phyloP scores from a whole-genome alignment of 345 rosid genomes.

The Ceriops tagal region DNA sequence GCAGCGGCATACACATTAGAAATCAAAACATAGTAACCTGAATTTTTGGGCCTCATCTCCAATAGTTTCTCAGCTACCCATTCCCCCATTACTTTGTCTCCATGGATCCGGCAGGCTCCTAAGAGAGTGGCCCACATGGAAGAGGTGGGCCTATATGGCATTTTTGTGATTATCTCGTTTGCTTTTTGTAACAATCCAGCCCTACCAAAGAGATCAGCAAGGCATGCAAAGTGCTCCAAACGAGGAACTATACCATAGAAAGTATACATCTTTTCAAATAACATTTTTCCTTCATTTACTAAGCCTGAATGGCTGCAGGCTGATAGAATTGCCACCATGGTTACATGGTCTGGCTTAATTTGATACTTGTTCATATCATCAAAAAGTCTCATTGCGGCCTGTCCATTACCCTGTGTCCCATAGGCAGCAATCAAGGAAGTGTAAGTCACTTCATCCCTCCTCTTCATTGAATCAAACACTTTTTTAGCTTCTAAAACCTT shows the following conservation, averaged over 20 bases:
- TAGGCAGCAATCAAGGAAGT: slow-evolving; percentile 77
- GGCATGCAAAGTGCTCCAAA: slow-evolving; percentile 64
- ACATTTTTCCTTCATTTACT: slow-evolving; percentile 49
- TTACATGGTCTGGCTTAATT: slow-evolving; percentile 66
- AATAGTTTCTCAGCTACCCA: slow-evolving; percentile 74
- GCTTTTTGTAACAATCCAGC: slow-evolving; percentile 62
- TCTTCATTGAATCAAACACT: slow-evolving; percentile 50
- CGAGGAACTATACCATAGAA: slow-evolving; percentile 44
- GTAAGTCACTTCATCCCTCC: slow-evolving; percentile 68
- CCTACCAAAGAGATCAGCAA: slow-evolving; percentile 78
- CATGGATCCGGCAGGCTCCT: slow-evolving; percentile 59
- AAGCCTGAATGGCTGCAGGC: slow-evolving; percentile 87
- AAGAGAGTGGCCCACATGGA: slow-evolving; percentile 70
- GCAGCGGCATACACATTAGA: slow-evolving; percentile 77
- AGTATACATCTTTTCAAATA: slow-evolving; percentile 46
- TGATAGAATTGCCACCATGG: slow-evolving; percentile 79
- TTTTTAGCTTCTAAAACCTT: slow-evolving; percentile 49
- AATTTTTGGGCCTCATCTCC: slow-evolving; percentile 54
- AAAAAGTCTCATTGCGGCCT: slow-evolving; percentile 46
- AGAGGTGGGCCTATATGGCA: slow-evolving; percentile 56
- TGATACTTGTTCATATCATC: slow-evolving; percentile 46
- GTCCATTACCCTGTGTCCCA: slow-evolving; percentile 65
- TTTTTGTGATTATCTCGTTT: slow-evolving; percentile 40
- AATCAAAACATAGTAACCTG: slow-evolving; percentile 65
- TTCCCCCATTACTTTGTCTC: slow-evolving; percentile 58